Conservation (phyloP, 352 stramenopile species). For the Sclerospora graminicola region DNA sequence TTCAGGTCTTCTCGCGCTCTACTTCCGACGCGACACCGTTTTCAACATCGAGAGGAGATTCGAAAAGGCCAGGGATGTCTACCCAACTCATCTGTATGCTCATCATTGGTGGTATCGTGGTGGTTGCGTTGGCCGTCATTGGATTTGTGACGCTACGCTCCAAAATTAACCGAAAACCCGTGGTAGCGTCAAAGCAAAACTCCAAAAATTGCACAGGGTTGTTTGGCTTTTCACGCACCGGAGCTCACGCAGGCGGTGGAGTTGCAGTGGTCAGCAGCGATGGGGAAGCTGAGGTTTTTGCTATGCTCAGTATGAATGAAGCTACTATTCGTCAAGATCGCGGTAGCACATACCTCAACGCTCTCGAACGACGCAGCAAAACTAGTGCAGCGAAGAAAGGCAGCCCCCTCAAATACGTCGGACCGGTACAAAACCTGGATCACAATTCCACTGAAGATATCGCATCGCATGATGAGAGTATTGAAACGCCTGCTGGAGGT, state of each 20-base stretch:
- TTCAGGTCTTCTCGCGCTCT: slow-evolving; percentile 21
- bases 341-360: slow-evolving; percentile 43
- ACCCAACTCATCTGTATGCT: slow-evolving; percentile 53
- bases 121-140: slow-evolving; percentile 45
- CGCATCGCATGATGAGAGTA: slow-evolving; percentile 15
- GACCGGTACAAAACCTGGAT: slow-evolving; percentile 42
- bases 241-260: slow-evolving; percentile 15
- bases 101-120: slow-evolving; percentile 64
- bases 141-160: slow-evolving; percentile 52
- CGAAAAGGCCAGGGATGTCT: slow-evolving; percentile 30
- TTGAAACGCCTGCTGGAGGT: slow-evolving; percentile 19
- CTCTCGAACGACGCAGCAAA: slow-evolving; percentile 17
- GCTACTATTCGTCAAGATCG: slow-evolving; percentile 36
- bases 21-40: slow-evolving; percentile 28
- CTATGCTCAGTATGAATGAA: slow-evolving; percentile 72
- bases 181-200: slow-evolving; percentile 9
- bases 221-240: slow-evolving; percentile 24
- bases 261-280: slow-evolving; percentile 20
- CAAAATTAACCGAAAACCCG: slow-evolving; percentile 24
- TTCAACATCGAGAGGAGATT: slow-evolving; percentile 12
- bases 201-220: slow-evolving; percentile 18
- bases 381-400: slow-evolving; percentile 17
- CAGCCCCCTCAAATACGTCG: slow-evolving; percentile 37
- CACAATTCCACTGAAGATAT: slow-evolving; percentile 21
- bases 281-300: slow-evolving; percentile 57